Base-by-base conservation (phyloP, 2,329 filamentous ascomycete genomes). In the Ascochyta viciae-villosae region DNA sequence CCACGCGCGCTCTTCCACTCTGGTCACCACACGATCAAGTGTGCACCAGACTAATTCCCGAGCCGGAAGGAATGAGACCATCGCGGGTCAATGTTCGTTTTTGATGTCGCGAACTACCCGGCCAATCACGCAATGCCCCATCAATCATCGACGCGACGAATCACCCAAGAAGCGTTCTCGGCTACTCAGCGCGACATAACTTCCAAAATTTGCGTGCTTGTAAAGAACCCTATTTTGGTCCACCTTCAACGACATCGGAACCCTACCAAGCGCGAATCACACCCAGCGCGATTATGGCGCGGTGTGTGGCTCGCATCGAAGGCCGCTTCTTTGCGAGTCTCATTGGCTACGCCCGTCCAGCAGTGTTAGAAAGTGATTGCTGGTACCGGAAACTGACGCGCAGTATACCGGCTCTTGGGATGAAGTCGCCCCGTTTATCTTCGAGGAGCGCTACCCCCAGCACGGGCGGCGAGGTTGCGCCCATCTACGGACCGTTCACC, bases 71-170 rank as follows among this genome's bases (percentile, higher is more conserved):
- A 16, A 57, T 59, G 54, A n/a, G 39, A 50, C 34, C 42, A 49
- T 50, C 49, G 39, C 34, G 42, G 51, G 44, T 46, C 50, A 46
- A 41, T 27, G 50, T 54, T 60, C 53, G 53, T 41, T 38, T 61
- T 58, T 44, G 34, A 70, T 72, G 70, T 72, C 63, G 71, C 64
- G 58, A 67, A 48, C 26, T 47, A 42, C 65, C 63, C 54, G 53
- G 65, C 68, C 66, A 70, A 73, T 74, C 65, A 72, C 72, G 72
- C 71, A 67, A 74, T 73, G 37, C 44, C 57, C 54, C 50, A 61
- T 62, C 50, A 57, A 63, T 35, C 33, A 26, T 23, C 16, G 41
- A 19, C 23, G 59, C 58, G 48, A 52, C 70, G 61, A 70, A 71
- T 68, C 63, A 71, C 23, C 58, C 56, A 51, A 13, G 19, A 40